Conservation (phyloP, 768 basidiomycete genomes). For the Trametes sanguinea region DNA sequence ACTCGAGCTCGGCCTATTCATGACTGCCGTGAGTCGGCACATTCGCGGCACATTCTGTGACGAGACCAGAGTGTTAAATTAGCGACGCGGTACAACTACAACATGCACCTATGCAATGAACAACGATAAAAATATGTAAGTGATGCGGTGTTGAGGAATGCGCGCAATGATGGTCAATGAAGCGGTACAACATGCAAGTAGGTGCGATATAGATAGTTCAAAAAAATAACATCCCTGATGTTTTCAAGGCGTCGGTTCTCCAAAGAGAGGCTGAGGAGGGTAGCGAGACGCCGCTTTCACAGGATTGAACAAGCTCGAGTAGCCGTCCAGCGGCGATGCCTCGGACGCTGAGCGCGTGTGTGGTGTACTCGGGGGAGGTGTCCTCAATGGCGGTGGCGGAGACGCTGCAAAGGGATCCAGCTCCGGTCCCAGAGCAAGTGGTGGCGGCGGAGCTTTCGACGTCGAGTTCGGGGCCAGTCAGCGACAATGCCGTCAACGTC, state of each 20-base stretch:
- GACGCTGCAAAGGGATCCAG: slow-evolving; percentile 16
- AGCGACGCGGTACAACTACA: slow-evolving; percentile 8
- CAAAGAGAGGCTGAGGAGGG: slow-evolving; percentile 19
- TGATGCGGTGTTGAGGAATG: no score
- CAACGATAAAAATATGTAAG: no score
- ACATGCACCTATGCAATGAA: slow-evolving; percentile 1
- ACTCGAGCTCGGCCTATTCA: no score
- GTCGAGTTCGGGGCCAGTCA: not conserved
- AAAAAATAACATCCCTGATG: not conserved
- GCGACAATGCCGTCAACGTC: slow-evolving; percentile 8
- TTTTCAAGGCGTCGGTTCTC: slow-evolving; percentile 1
- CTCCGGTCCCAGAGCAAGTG: slow-evolving; percentile 8
- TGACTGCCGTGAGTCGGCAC: no score
- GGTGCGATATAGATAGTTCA: not conserved
- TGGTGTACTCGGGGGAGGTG: not conserved
- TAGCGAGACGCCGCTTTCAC: slow-evolving; percentile 17
- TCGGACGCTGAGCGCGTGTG: slow-evolving; percentile 11
- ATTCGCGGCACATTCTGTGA: not conserved
- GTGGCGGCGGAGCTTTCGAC: not conserved
- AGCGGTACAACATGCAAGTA: slow-evolving; percentile 11
- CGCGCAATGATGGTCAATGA: not conserved
- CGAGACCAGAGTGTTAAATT: not conserved
- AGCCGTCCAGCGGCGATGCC: slow-evolving; percentile 12
- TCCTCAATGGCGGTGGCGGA: slow-evolving; percentile 6
- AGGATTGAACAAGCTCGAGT: slow-evolving; percentile 20